Conservation (phyloP, 2,329 filamentous ascomycete genomes). For the Purpureocillium lavendulum region DNA sequence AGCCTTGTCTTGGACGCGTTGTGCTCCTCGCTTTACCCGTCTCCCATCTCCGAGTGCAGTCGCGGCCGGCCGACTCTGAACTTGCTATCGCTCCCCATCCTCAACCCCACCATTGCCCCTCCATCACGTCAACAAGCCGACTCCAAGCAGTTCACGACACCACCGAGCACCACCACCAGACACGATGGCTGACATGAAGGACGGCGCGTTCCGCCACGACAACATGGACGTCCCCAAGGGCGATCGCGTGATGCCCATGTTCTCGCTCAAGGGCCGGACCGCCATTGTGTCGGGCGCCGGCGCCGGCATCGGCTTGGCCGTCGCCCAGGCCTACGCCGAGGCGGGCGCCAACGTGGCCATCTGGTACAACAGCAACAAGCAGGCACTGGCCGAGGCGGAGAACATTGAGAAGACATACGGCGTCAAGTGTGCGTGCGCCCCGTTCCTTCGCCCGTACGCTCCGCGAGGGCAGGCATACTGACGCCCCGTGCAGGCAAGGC, state of each 20-base stretch:
- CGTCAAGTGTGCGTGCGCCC: constrained; percentile 51
- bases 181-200: constrained; percentile 31
- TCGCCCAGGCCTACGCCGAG: constrained; percentile 58
- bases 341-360: constrained; percentile 65
- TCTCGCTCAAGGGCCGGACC: constrained; percentile 62
- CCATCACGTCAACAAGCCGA: background rate
- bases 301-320: constrained; percentile 57
- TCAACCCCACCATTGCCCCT: background rate
- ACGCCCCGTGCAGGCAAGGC: constrained; percentile 10
- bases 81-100: no score
- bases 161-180: background rate
- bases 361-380: constrained; percentile 64
- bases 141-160: background rate
- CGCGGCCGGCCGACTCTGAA: no score
- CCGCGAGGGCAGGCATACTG: no score
- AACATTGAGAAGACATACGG: constrained; percentile 58
- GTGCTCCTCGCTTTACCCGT: no score
- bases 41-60: no score
- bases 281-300: constrained; percentile 62
- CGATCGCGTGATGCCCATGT: constrained; percentile 52
- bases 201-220: constrained; percentile 47
- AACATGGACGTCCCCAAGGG: constrained; percentile 39
- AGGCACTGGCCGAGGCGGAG: constrained; percentile 51
- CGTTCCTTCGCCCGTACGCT: no score
- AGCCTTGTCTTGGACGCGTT: background rate